Base-by-base conservation (phyloP, 1,284 basidiomycete species). In the Tylopilus sp. region DNA sequence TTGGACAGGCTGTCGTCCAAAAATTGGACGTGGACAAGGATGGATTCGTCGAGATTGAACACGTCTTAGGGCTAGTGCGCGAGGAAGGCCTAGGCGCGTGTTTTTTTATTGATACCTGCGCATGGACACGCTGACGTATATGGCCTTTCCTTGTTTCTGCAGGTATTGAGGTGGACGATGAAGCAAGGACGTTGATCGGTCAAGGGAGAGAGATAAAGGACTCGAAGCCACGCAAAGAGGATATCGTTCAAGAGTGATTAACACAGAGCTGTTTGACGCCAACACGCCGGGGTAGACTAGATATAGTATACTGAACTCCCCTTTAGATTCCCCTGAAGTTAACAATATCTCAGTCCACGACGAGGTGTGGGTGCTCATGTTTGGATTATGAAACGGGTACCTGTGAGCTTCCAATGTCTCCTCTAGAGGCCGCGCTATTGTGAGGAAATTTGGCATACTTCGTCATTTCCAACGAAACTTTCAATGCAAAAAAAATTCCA, bases 21-120 rank as follows among this genome's bases (percentile, higher is more conserved):
- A 98, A 98, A 73, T 75, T 99, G 59, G 96, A 99, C 67, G 88
- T 91, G 5, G 95, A 99, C 72, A 85, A 92, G 71, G 95, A 99
- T 64, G 94, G 95, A 0, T 94, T 87, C 62, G 93, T 98, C 18
- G 89, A 93, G 67, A 73, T 91, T 30, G 87, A 90, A 67, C 88
- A 91, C 61, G 86, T 91, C 36, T 68, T 91, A 33, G 88, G 84
- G 3, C 71, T 91, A 46, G 85, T 88, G n/a, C 77, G 75, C 57
- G 86, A 89, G 67, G 87, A 89, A 59, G 88, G 85, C 18, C 70
- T 90, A 28, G 87, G 86, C 85, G 58, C 50, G 78, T 52, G 10
- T 9, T 24, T 11, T 10, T 12, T 2, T 50, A 30, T 31, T 8
- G 10, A 42, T 26, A 44, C 50, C 20, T 3, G 5, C 28, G 24